phyloP scores from a whole-genome alignment of 306 rosid species.

The Alnus glutinosa region DNA sequence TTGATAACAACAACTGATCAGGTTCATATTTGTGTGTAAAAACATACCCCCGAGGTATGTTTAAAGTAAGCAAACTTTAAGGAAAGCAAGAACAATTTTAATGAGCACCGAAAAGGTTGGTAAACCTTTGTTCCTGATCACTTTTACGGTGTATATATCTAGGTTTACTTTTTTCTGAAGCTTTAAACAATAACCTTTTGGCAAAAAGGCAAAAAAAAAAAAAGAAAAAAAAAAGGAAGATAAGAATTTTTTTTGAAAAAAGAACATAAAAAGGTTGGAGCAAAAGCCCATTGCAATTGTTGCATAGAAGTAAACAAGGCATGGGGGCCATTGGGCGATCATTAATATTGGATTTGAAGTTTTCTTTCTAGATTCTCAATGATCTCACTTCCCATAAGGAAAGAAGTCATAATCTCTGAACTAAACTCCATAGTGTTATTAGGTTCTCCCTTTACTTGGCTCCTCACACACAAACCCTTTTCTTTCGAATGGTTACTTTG shows the following conservation, averaged over 20 bases:
- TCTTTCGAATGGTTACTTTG: neutral
- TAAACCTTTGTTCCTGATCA: neutral
- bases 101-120: neutral
- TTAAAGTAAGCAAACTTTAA: neutral
- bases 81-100: neutral
- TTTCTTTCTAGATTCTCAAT: constrained; percentile 4
- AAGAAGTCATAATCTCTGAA: neutral
- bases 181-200: neutral
- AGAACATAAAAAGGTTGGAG: neutral
- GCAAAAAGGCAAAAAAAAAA: neutral
- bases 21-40: neutral
- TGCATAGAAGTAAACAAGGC: neutral
- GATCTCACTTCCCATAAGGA: neutral
- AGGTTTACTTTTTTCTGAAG: neutral
- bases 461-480: neutral
- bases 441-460: too few relatives aligned
- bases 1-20: neutral
- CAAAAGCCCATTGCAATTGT: neutral
- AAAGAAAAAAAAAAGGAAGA: neutral
- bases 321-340: neutral
- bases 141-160: neutral
- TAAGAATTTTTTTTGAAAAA: neutral
- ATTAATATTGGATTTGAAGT: neutral
- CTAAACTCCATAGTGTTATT: neutral
- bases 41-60: neutral